A percentile compares a stretch with the other conserved stretches of the same genome.
Evolutionary conservation across 257 asterid species (phyloP).

Genomic region (Phtheirospermum japonicum): DNA sequence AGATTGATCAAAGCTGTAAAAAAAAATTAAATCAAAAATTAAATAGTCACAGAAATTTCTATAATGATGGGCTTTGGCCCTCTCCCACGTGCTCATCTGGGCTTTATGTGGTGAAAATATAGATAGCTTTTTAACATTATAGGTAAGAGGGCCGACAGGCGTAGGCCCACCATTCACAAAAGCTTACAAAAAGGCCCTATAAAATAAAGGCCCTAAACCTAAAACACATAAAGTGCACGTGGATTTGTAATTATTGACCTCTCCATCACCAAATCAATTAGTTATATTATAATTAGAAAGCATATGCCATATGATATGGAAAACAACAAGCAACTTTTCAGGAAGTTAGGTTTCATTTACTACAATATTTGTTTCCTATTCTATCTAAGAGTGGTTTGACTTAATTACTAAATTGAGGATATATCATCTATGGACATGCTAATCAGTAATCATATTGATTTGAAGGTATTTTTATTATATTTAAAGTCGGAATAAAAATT

Average conservation of each 20-base stretch:
- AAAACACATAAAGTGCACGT: slow-evolving; percentile 32
- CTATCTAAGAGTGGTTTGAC: no score
- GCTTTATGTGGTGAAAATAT: slow-evolving; percentile 31
- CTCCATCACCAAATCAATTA: not conserved
- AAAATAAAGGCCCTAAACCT: slow-evolving; percentile 11
- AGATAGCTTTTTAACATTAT: slow-evolving; percentile 29
- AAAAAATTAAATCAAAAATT: not conserved
- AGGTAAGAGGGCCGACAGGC: slow-evolving; percentile 39
- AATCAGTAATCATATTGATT: no score
- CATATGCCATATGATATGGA: not conserved
- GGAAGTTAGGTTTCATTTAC: not conserved
- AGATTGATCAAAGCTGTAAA: slow-evolving; percentile 24
- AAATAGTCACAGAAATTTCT: slow-evolving; percentile 8
- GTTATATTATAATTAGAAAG: not conserved
- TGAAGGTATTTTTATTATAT: no score
- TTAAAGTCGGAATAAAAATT: no score
- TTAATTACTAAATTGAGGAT: no score
- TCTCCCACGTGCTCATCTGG: slow-evolving; percentile 45
- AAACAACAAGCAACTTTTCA: not conserved
- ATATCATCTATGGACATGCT: no score
- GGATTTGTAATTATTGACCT: slow-evolving; percentile 28
- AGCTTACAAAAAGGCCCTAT: slow-evolving; percentile 18
- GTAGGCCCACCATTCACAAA: slow-evolving; percentile 39
- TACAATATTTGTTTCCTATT: no score
- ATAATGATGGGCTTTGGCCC: slow-evolving; percentile 41